Base-by-base conservation (phyloP, 1,284 basidiomycete genomes). In the Waitea zeae region DNA sequence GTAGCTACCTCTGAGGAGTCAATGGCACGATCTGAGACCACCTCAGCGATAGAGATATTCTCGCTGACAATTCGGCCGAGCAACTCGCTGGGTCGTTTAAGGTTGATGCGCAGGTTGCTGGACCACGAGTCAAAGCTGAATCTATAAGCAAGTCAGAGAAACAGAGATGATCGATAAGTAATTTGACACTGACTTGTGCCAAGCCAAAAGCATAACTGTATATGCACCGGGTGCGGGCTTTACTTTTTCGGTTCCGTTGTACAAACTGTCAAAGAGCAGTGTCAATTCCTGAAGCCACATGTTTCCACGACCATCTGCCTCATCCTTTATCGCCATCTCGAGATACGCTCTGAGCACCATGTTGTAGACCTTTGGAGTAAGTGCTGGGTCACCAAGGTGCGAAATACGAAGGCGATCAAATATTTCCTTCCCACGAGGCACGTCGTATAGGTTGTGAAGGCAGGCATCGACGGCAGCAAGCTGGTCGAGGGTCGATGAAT, bases 381-480 rank as follows among this genome's bases (percentile, higher is more conserved):
- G 42, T 14, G 61, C 37, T 9, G 52, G 47, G 17, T 61, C 56
- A 2, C 45, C 50, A 3, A 33, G 31, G 20, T 35, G 37, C 36
- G 46, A n/a, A 39, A 35, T 43, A 3, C 76, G 64, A 20, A 84
- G 46, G 5, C 61, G 59, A 33, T 73, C 66, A 42, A 84, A 82
- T 15, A 86, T 64, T 30, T 57, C 53, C 41, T 69, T 68, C 7
- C 81, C 81, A 12, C 82, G 72, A 1, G 64, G 61, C 0, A 84
- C 71, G 46, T 86, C 75, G 51, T 77, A 70, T 1, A 70, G 50
- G 40, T 76, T 69, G 48, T 77, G 66, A 12, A 88, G 52, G 49
- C 84, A 88, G 1, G 81, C 80, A 43, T 81, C 73, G 51, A 89
- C 78, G 41, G 87, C 64, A 0, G 79, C 70, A 9, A 83, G 50